phyloP scores from a whole-genome alignment of 441 rosid genomes.

The Erodium moschatum region DNA sequence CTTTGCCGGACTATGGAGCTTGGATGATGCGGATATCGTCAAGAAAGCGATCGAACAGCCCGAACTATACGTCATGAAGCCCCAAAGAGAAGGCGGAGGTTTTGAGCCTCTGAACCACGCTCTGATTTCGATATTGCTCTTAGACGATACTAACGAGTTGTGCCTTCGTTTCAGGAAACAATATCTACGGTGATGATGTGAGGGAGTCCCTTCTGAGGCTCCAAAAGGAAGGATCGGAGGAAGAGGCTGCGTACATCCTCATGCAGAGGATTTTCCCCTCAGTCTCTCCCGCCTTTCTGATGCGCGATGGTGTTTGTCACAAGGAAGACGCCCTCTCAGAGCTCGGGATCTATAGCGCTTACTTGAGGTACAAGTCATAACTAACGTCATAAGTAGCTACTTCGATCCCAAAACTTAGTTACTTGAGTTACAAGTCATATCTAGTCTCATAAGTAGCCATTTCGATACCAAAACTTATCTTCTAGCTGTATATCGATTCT shows the following conservation, averaged over 20 bases:
- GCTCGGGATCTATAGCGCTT: slow-evolving; percentile 76
- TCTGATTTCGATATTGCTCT: slow-evolving; percentile 1
- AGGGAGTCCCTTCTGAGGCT: slow-evolving; percentile 61
- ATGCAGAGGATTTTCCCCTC: slow-evolving; percentile 95
- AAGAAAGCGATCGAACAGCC: slow-evolving; percentile 69
- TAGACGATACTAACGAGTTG: not conserved
- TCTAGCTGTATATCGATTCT: not conserved
- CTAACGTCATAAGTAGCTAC: not conserved
- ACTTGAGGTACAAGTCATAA: slow-evolving; percentile 53
- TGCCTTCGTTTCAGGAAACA: slow-evolving; percentile 56
- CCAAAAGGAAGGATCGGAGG: slow-evolving; percentile 54
- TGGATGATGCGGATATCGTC: slow-evolving; percentile 58
- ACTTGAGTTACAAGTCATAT: not conserved
- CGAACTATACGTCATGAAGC: slow-evolving; percentile 75
- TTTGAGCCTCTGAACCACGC: slow-evolving; percentile 17
- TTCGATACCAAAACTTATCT: not conserved
- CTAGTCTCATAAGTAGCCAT: not conserved
- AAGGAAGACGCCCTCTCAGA: slow-evolving; percentile 74
- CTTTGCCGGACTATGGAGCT: slow-evolving; percentile 95
- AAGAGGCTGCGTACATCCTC: slow-evolving; percentile 82
- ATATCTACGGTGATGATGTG: slow-evolving; percentile 77
- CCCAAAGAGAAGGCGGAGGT: slow-evolving; percentile 99
- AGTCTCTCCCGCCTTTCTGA: slow-evolving; percentile 45
- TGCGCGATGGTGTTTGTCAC: slow-evolving; percentile 69
- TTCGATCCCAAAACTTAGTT: not conserved